Evolutionary conservation across 1,139 yeast species (phyloP), one percentile per base, ranked within the genome.

Genomic region (Chernovozyma sophiae-reginae): DNA sequence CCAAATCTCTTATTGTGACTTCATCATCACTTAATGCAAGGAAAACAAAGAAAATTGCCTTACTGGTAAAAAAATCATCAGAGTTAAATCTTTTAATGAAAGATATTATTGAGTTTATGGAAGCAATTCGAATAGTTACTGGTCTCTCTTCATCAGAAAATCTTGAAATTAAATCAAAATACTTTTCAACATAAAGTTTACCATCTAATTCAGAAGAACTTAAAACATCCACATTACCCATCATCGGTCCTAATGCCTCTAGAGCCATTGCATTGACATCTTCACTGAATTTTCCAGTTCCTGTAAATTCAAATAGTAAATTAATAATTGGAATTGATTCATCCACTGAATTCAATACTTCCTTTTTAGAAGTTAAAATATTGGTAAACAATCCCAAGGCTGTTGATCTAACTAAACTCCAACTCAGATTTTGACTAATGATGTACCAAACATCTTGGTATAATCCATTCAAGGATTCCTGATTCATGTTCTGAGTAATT

Each of bases 11-110:
- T 11, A 79, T 60, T 8, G 61, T 71, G 7, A 65, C 70, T 44
- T 81, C 86, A 49, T 83, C 92, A 53, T 84, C 94, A 36, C 68
- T 62, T 13, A 81, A 53, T 41, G 65, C 72, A 13, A 55, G 49
- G 42, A 62, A 68, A 1, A 77, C 48, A 11, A 54, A 43, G 14
- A 66, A 46, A 4, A 39, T 16, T 2, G 53, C 50, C n/a, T 42
- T 32, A 3, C 40, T 34, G 3, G 26, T 30, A 24, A 25, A 31
- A n/a, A 24, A 11, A 19, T 23, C 15, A 15, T 32, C 31, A 24
- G 28, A 42, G 6, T 16, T 15, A 8, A 14, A 26, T 15, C 6
- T 25, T 18, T 17, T 20, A 22, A 43, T 13, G 26, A 39, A 53
- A 34, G 61, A 62, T 37, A 61, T 48, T 10, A 78, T 49, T 0